Evolutionary conservation across 2,329 filamentous ascomycete genomes (phyloP), one percentile per base, ranked within the genome.

Genomic region (Pseudogymnoascus sp.): DNA sequence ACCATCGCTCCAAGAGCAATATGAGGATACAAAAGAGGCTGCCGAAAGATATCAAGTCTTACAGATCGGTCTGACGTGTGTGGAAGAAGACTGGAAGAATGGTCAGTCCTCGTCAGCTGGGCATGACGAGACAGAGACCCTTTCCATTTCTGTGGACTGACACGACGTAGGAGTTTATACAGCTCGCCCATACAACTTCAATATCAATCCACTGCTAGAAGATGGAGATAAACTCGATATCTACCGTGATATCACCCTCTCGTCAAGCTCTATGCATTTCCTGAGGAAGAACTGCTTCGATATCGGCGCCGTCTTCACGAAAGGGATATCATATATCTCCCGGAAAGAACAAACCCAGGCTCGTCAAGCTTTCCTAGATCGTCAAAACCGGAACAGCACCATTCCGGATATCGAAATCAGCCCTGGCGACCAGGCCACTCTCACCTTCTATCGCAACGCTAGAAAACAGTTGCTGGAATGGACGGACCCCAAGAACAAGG

Each of bases 51-150:
- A 85, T 68, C 82, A 86, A 65, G 81, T 89, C 61, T 75, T 89
- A 1, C 86, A 89, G 70, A 74, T 88, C 62, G 86, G 86, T n/a
- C 74, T 89, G 64, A 89, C 86, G 0, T 82, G 85, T 68, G 84
- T 84, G n/a, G 76, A 77, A 61, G 83, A 88, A 70, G 80, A 86
- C 71, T 67, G 70, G 6, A 73, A 79, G 8, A 79, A 77, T 69
- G 80, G 81, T 76, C 73, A 74, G 66, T 19, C 33, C 19, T 56
- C 61, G 60, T 61, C 62, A 61, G 38, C 38, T 19, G 10, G 8
- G 61, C 4, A 60, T 50, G 13, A 24, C 19, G 16, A 63, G 56
- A 66, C 33, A 65, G 42, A 61, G 6, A 26, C 14, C n/a, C 4
- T 8, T 19, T 19, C 47, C 4, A 53, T 53, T 53, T 33, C 26